Percentiles rank a stretch among this genome's conserved stretches.
These are phyloP conservation scores for Aspergillus sclerotioniger DNA, from an alignment of 495 filamentous ascomycete species.

Conservation along the genomic window DNA sequence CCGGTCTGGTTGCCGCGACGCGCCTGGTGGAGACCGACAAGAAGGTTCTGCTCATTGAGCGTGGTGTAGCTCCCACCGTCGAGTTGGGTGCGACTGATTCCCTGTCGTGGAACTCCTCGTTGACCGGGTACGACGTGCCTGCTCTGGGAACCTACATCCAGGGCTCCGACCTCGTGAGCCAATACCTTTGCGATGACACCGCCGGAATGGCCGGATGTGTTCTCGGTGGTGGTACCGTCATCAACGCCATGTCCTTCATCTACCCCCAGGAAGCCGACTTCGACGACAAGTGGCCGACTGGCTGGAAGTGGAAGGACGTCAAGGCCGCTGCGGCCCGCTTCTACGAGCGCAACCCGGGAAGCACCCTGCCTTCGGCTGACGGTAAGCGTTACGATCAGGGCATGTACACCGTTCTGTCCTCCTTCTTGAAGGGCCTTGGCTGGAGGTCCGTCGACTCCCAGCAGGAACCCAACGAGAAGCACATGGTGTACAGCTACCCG, in stretches of 20 bases:
- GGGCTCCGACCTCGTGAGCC: slow-evolving; percentile 61
- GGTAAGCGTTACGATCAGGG: slow-evolving; percentile 64
- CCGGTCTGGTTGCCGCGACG: slow-evolving; percentile 45
- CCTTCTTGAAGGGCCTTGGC: slow-evolving; percentile 49
- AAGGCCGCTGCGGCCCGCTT: slow-evolving; percentile 51
- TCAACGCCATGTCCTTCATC: slow-evolving; percentile 66
- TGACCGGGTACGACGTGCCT: slow-evolving; percentile 73
- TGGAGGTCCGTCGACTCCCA: slow-evolving; percentile 62
- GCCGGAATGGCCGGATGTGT: slow-evolving; percentile 76
- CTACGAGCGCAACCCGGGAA: slow-evolving; percentile 66
- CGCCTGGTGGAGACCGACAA: slow-evolving; percentile 61
- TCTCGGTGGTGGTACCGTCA: slow-evolving; percentile 72
- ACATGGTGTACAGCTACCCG: slow-evolving; percentile 59
- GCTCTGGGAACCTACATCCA: slow-evolving; percentile 59
- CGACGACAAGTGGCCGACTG: slow-evolving; percentile 66
- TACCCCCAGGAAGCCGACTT: slow-evolving; percentile 61
- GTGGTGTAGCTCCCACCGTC: slow-evolving; percentile 23
- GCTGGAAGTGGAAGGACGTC: slow-evolving; percentile 66
- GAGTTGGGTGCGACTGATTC: slow-evolving; percentile 16
- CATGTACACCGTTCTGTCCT: slow-evolving; percentile 55
- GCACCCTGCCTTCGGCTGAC: slow-evolving; percentile 62
- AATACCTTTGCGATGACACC: slow-evolving; percentile 62
- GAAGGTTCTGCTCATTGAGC: slow-evolving; percentile 32
- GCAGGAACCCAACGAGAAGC: slow-evolving; percentile 57
- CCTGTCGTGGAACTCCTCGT: slow-evolving; percentile 25